phyloP scores from a whole-genome alignment of 139 green algal genomes.

The Edaphochlamys debaryana region DNA sequence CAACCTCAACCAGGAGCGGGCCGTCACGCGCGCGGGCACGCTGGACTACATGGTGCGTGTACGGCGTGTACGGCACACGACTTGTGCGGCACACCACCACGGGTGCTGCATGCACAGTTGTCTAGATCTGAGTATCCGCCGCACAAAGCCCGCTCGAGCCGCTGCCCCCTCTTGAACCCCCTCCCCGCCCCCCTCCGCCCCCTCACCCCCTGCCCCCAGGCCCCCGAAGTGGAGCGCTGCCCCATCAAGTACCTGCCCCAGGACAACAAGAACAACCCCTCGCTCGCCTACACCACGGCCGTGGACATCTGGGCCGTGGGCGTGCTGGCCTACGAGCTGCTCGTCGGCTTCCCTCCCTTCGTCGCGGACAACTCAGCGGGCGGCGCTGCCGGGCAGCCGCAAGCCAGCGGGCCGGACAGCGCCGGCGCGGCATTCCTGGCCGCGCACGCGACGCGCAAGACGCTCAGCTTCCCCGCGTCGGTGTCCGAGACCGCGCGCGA shows the following conservation, averaged over 20 bases:
- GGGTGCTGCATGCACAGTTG: too few species aligned
- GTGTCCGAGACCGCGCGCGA: constrained; percentile 37
- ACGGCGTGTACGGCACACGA: too few species aligned
- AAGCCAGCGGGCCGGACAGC: not conserved
- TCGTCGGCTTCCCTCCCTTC: constrained; percentile 49
- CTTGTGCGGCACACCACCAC: too few species aligned
- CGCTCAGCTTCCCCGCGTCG: constrained; percentile 40
- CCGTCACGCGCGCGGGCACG: too few species aligned
- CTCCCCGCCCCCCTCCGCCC: too few species aligned
- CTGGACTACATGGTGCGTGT: constrained; percentile 66
- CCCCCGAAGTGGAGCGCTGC: constrained; percentile 45
- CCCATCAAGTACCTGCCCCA: constrained; percentile 22
- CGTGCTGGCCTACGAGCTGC: constrained; percentile 55
- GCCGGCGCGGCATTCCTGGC: not conserved
- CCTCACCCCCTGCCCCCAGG: not conserved
- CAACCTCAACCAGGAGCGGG: constrained; percentile 54
- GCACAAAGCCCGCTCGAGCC: too few species aligned
- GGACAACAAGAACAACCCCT: constrained; percentile 33
- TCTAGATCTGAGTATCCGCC: too few species aligned
- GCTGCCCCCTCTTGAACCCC: too few species aligned
- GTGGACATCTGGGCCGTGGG: constrained; percentile 51
- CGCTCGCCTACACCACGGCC: constrained; percentile 23
- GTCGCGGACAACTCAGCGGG: not conserved
- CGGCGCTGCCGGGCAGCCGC: too few species aligned
- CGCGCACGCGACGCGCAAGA: not conserved